Conservation (phyloP, 768 basidiomycete species). For the Tulasnella sp. region DNA sequence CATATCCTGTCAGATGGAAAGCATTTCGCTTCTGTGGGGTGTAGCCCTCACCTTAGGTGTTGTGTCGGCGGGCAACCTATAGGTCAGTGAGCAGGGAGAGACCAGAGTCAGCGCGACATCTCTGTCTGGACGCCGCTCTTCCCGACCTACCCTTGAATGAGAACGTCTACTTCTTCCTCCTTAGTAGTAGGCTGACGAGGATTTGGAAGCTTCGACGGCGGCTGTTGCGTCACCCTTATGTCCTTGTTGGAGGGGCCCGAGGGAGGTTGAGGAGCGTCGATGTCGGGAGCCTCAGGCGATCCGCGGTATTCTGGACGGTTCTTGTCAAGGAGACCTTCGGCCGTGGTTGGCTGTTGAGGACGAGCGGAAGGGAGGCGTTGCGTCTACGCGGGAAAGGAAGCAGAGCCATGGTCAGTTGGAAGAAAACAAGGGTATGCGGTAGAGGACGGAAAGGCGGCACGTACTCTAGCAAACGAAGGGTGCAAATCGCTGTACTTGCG, state of each 20-base stretch:
- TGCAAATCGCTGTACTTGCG: constrained; percentile 76
- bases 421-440: constrained; percentile 20
- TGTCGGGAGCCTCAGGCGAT: constrained; percentile 7
- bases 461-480: constrained; percentile 84
- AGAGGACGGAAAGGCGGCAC: constrained; percentile 27
- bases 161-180: constrained; percentile 22
- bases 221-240: neutral
- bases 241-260: neutral
- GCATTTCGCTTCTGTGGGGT: neutral
- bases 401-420: neutral
- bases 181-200: neutral
- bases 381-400: neutral
- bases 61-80: constrained; percentile 1
- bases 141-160: constrained; percentile 29
- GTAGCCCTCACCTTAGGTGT: neutral
- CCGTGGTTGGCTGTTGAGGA: constrained; percentile 14
- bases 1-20: neutral
- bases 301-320: constrained; percentile 28
- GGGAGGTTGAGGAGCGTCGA: neutral
- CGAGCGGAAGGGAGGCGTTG: constrained; percentile 28
- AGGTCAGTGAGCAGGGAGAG: neutral
- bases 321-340: constrained; percentile 32
- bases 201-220: neutral
- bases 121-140: neutral
- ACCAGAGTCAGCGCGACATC: neutral